Percentiles rank a stretch among this genome's conserved stretches.
Evolutionary conservation across 2,329 filamentous ascomycete species (phyloP).

Genomic region (Neurospora sp.): DNA sequence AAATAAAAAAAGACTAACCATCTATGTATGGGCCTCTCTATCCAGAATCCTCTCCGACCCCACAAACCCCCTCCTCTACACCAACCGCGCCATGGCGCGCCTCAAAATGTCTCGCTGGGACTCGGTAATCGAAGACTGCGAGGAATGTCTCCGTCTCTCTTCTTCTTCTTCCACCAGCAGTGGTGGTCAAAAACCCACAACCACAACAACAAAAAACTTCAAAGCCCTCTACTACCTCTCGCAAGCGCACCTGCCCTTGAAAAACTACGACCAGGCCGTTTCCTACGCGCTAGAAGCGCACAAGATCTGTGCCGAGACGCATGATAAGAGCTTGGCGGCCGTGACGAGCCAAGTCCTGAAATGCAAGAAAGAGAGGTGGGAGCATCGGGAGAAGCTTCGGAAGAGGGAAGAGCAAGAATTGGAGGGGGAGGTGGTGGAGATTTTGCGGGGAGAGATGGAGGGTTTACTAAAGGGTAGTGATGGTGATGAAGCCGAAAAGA

Average conservation of each 20-base stretch:
- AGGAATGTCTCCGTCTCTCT: conserved; percentile 60
- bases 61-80: conserved; percentile 69
- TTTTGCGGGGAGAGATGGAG: conserved; percentile 39
- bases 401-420: conserved; percentile 45
- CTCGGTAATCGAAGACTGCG: conserved; percentile 66
- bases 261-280: conserved; percentile 64
- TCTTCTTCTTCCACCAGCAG: conserved; percentile 25
- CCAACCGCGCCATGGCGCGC: conserved; percentile 78
- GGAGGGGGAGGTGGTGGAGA: conserved; percentile 46
- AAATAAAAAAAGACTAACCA: not conserved
- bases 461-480: conserved; percentile 22
- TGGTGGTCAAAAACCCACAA: too few relatives aligned
- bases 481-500: not conserved
- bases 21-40: not conserved
- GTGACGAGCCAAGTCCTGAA: conserved; percentile 65
- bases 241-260: conserved; percentile 69
- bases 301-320: conserved; percentile 49
- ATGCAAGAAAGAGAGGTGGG: conserved; percentile 83
- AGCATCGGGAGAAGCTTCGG: conserved; percentile 56
- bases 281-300: conserved; percentile 63
- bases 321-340: conserved; percentile 52
- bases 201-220: conserved; percentile 36
- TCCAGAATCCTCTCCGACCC: conserved; percentile 66
- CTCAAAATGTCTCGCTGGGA: conserved; percentile 66
- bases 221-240: conserved; percentile 80